A percentile compares a stretch with the other conserved stretches of the same genome.
Evolutionary conservation across 202 grass and related monocot species (phyloP).

Genomic region (Brachypodium distachyon): DNA sequence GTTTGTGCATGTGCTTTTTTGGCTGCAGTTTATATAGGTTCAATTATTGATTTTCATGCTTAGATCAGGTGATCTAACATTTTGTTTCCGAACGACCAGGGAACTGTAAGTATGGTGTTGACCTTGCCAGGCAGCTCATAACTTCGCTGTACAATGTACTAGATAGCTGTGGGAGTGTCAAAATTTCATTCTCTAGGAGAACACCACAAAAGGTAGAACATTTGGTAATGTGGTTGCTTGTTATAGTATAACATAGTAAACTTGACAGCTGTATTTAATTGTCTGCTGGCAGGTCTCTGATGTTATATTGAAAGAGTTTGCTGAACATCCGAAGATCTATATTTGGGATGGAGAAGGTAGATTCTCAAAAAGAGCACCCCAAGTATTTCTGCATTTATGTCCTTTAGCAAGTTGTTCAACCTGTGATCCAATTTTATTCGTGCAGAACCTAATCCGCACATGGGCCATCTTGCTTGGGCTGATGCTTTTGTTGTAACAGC

Average conservation of each 20-base stretch:
- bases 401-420: slow-evolving; percentile 5
- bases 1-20: neutral
- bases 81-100: slow-evolving; percentile 34
- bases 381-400: neutral
- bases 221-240: neutral
- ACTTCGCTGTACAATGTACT: slow-evolving; percentile 61
- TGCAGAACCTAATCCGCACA: slow-evolving; percentile 79
- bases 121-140: slow-evolving; percentile 66
- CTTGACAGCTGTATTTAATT: neutral
- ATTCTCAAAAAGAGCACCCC: neutral
- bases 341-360: slow-evolving; percentile 89
- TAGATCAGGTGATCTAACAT: slow-evolving; percentile 6
- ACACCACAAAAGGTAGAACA: slow-evolving; percentile 67
- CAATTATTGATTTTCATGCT: slow-evolving; percentile 7
- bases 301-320: slow-evolving; percentile 58
- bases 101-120: slow-evolving; percentile 82
- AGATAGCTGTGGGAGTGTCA: slow-evolving; percentile 75
- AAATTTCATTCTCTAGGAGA: slow-evolving; percentile 83
- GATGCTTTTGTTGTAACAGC: slow-evolving; percentile 91
- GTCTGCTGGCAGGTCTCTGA: slow-evolving; percentile 43
- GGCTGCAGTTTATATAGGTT: neutral
- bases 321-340: slow-evolving; percentile 68
- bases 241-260: neutral
- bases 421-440: neutral
- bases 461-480: slow-evolving; percentile 95